phyloP scores from a whole-genome alignment of 1,284 basidiomycete species.

The Lentinus polychrous region DNA sequence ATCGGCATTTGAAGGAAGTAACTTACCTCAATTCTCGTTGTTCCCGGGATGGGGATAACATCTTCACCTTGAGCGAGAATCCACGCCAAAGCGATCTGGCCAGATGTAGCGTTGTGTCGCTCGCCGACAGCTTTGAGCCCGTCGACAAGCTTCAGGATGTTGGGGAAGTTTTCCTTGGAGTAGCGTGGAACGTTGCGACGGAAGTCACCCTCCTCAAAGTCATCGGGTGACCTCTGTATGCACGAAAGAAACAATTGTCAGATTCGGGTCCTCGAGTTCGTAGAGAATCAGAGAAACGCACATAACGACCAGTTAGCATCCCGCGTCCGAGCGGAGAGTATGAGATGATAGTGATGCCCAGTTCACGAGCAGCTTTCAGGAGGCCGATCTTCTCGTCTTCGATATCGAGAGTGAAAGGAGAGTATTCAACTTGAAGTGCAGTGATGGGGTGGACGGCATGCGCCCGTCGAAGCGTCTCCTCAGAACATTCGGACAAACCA shows the following conservation, averaged over 20 bases:
- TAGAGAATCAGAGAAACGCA: constrained; percentile 17
- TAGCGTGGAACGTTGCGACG: constrained; percentile 29
- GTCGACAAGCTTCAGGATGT: constrained; percentile 35
- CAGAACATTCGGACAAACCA: constrained; percentile 39
- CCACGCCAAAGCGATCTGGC: constrained; percentile 40
- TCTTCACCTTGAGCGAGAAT: constrained; percentile 29
- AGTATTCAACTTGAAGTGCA: constrained; percentile 45
- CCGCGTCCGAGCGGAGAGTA: constrained; percentile 55
- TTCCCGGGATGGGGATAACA: constrained; percentile 33
- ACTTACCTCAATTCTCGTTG: constrained; percentile 16
- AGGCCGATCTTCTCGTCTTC: constrained; percentile 37
- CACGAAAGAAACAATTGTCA: neutral
- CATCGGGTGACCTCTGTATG: constrained; percentile 38
- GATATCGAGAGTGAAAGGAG: constrained; percentile 47
- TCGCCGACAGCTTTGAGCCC: constrained; percentile 27
- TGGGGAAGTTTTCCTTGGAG: constrained; percentile 34
- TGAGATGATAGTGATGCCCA: constrained; percentile 44
- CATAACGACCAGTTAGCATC: constrained; percentile 46
- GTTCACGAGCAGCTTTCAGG: constrained; percentile 38
- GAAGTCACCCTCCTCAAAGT: constrained; percentile 45
- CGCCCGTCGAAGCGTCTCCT: constrained; percentile 38
- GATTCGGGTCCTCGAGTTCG: neutral
- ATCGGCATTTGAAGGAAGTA: no score
- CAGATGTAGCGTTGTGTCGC: constrained; percentile 27
- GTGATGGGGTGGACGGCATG: constrained; percentile 31